phyloP scores from a whole-genome alignment of 208 protist species.

The Crithidia mellificae region DNA sequence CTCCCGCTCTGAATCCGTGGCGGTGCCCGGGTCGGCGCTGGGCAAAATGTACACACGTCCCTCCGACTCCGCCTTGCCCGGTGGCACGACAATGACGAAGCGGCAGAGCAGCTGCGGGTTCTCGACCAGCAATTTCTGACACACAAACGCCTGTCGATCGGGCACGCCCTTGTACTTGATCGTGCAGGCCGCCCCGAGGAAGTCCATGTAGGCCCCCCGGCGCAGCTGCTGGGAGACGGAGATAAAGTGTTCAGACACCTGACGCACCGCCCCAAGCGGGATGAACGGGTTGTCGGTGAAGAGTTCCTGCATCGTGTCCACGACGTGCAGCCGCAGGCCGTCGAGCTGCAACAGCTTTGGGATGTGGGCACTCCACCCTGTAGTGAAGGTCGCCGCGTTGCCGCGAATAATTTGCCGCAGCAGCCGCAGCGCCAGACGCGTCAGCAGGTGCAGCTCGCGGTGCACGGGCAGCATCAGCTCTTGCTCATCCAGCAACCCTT shows the following conservation, averaged over 20 bases:
- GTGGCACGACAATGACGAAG: constrained; percentile 34
- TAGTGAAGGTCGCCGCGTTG: constrained; percentile 34
- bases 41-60: constrained; percentile 33
- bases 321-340: constrained; percentile 49
- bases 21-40: background rate
- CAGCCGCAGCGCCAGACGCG: constrained; percentile 63
- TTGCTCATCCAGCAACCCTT: constrained; percentile 24
- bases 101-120: constrained; percentile 45
- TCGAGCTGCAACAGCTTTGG: constrained; percentile 57
- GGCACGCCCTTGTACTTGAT: constrained; percentile 51
- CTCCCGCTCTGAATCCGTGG: constrained; percentile 9
- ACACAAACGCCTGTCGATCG: constrained; percentile 59
- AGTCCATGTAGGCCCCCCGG: constrained; percentile 51
- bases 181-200: constrained; percentile 59
- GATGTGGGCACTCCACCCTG: constrained; percentile 55
- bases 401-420: constrained; percentile 53
- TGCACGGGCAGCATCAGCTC: constrained; percentile 49
- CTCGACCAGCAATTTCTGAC: constrained; percentile 60
- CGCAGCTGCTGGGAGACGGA: constrained; percentile 26
- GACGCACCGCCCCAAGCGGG: constrained; percentile 38
- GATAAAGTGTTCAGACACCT: constrained; percentile 53
- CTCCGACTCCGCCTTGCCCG: constrained; percentile 21
- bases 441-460: constrained; percentile 57
- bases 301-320: constrained; percentile 63
- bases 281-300: constrained; percentile 66